Evolutionary conservation across 2,329 filamentous ascomycete genomes (phyloP).

Genomic region (Eutypa lata): DNA sequence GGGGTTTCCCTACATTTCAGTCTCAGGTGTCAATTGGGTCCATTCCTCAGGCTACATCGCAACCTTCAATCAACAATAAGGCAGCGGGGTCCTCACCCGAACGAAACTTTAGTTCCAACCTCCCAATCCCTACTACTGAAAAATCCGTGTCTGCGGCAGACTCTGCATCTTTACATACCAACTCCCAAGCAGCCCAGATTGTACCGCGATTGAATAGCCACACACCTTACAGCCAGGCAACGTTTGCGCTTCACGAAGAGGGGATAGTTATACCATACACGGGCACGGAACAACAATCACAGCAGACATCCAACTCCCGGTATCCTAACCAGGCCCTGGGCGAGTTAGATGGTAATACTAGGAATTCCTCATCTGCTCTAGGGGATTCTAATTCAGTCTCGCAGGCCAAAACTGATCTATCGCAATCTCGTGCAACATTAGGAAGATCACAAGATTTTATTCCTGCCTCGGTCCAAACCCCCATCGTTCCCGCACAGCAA

Average conservation of each 20-base stretch:
- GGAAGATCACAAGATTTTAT: background rate
- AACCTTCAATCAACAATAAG: background rate
- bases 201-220: constrained; percentile 19
- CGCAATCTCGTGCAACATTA: constrained; percentile 1
- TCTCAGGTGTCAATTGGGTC: constrained; percentile 7
- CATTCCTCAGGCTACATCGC: constrained; percentile 5
- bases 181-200: constrained; percentile 28
- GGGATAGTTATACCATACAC: constrained; percentile 14
- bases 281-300: constrained; percentile 1
- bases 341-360: constrained; percentile 23
- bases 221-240: constrained; percentile 12
- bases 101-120: background rate
- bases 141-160: background rate
- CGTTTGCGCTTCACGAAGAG: constrained; percentile 21
- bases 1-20: constrained; percentile 1
- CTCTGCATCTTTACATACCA: constrained; percentile 6
- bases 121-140: background rate
- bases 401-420: background rate
- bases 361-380: constrained; percentile 16
- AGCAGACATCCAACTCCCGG: constrained; percentile 10
- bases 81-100: background rate
- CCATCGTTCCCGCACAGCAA: background rate
- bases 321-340: constrained; percentile 22
- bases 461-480: background rate
- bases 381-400: constrained; percentile 4